phyloP scores from a whole-genome alignment of 306 rosid species.

The Rosa lucieae region DNA sequence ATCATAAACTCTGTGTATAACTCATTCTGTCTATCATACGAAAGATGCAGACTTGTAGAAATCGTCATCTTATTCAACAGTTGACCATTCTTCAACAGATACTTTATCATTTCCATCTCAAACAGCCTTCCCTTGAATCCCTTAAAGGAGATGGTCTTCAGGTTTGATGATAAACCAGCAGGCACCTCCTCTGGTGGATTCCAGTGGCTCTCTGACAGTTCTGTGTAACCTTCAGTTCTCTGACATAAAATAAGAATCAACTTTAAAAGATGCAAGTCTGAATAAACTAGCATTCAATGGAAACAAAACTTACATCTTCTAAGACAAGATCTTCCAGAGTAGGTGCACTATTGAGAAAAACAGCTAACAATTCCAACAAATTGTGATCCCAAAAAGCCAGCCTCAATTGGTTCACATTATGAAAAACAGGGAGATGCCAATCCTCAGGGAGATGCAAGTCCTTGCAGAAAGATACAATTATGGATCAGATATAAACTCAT shows the following conservation, averaged over 20 bases:
- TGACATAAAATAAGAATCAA: neutral
- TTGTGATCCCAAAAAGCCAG: neutral
- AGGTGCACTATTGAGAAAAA: neutral
- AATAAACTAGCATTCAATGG: too few relatives aligned
- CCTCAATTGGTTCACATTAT: neutral
- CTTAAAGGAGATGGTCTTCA: neutral
- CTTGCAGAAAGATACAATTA: too few relatives aligned
- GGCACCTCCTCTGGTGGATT: neutral
- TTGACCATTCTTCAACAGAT: neutral
- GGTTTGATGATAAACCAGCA: neutral
- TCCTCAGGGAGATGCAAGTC: too few relatives aligned
- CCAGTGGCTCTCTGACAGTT: neutral
- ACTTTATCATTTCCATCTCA: neutral
- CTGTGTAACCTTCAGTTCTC: neutral
- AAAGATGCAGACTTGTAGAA: neutral
- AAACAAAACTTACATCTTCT: neutral
- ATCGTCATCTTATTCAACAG: neutral
- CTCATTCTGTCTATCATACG: neutral
- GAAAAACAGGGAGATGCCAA: neutral
- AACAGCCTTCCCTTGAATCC: neutral
- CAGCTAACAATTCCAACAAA: neutral
- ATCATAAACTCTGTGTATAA: neutral
- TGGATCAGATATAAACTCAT: too few relatives aligned
- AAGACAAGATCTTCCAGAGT: neutral
- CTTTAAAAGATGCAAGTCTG: neutral